These are phyloP conservation scores for Terfezia claveryi DNA, from an alignment of 495 filamentous ascomycete genomes.

Conservation along the genomic window DNA sequence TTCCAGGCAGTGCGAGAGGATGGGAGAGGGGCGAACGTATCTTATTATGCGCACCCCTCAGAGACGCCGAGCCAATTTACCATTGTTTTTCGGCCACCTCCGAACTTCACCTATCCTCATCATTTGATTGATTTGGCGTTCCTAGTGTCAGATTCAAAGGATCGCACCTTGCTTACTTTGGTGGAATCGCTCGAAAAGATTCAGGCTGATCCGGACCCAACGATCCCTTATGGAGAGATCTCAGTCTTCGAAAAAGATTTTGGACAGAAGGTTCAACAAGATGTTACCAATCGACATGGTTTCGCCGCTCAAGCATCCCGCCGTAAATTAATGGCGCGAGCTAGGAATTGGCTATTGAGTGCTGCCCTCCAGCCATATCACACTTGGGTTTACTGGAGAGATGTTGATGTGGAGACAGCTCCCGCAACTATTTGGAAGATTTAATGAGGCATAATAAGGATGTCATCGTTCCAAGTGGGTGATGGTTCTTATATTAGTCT, in stretches of 20 bases:
- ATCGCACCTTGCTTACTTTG: conserved; percentile 61
- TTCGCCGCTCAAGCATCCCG: conserved; percentile 89
- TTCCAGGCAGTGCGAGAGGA: conserved; percentile 62
- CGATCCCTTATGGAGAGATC: conserved; percentile 80
- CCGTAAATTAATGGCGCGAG: conserved; percentile 94
- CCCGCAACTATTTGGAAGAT: conserved; percentile 94
- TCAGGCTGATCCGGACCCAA: conserved; percentile 57
- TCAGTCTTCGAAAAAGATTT: conserved; percentile 98
- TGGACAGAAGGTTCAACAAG: conserved; percentile 91
- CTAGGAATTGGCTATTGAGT: conserved; percentile 89
- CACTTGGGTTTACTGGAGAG: conserved; percentile 98
- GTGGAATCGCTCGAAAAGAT: conserved; percentile 50
- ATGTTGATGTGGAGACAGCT: conserved; percentile 94
- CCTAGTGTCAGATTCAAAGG: conserved; percentile 91
- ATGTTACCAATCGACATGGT: conserved; percentile 91
- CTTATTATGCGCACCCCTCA: conserved; percentile 79
- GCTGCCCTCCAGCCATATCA: conserved; percentile 86
- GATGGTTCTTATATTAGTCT: conserved; percentile 8
- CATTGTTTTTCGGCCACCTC: conserved; percentile 96
- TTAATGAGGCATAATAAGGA: conserved; percentile 98
- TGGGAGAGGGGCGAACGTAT: conserved; percentile 94
- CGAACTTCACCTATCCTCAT: conserved; percentile 90
- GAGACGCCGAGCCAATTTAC: conserved; percentile 83
- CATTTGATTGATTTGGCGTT: conserved; percentile 92
- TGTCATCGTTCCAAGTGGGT: conserved; percentile 90